Percentiles rank a stretch among this genome's conserved stretches.
Evolutionary conservation across 1,284 basidiomycete species (phyloP).

Genomic region (Microbotryum silenes-acaulis): DNA sequence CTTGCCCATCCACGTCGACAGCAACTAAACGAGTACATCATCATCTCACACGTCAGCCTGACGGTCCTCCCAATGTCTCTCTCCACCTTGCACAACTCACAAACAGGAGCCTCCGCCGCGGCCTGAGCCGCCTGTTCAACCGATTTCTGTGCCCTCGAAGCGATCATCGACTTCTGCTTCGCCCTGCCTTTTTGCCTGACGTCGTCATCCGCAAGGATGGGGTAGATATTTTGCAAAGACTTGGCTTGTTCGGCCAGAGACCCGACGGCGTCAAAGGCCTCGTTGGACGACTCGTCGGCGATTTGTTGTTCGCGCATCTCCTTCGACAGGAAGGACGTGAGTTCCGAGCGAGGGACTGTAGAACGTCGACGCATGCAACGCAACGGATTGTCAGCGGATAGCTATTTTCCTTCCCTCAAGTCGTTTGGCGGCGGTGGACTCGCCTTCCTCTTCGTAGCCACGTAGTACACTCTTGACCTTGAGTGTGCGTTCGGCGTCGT

Average conservation of each 20-base stretch:
- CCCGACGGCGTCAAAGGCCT: constrained; percentile 11
- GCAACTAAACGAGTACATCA: constrained; percentile 16
- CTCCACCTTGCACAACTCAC: constrained; percentile 3
- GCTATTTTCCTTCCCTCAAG: no score
- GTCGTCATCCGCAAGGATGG: constrained; percentile 27
- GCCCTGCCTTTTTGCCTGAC: constrained; percentile 31
- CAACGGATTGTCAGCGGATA: no score
- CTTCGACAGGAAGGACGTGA: constrained; percentile 25
- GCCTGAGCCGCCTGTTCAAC: constrained; percentile 21
- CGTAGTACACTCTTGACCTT: constrained; percentile 29
- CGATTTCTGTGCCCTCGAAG: constrained; percentile 26
- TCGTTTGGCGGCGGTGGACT: not conserved
- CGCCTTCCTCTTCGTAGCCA: constrained; percentile 28
- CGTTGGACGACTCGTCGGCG: constrained; percentile 14
- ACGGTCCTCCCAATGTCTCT: not conserved
- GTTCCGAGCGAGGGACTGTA: constrained; percentile 31
- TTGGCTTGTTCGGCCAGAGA: constrained; percentile 7
- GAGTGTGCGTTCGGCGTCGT: constrained; percentile 25
- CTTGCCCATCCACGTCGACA: constrained; percentile 32
- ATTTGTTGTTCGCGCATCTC: constrained; percentile 24
- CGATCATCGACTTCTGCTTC: constrained; percentile 31
- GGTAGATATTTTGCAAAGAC: constrained; percentile 22
- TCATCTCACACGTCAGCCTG: not conserved
- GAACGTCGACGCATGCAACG: no score
- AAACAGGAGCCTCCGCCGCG: constrained; percentile 24